phyloP scores from a whole-genome alignment of 352 stramenopile genomes.

The Globisporangium nodosum region DNA sequence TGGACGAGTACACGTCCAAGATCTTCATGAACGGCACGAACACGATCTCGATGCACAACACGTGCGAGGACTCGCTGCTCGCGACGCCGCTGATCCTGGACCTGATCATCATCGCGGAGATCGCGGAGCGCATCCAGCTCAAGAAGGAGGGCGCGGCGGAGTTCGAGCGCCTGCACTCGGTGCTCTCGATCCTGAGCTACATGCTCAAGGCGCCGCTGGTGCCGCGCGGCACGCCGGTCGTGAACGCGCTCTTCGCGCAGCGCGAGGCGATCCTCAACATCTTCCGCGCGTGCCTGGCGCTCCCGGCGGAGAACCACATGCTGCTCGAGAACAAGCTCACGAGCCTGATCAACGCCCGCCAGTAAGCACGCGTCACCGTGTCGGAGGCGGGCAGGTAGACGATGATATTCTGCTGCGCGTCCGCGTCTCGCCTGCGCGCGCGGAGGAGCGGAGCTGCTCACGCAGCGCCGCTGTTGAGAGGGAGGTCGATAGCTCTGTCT shows the following conservation, averaged over 20 bases:
- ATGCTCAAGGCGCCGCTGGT: constrained; percentile 99
- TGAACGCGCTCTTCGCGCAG: constrained; percentile 99
- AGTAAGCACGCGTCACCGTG: constrained; percentile 21
- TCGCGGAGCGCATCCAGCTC: constrained; percentile 95
- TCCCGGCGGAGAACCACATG: constrained; percentile 98
- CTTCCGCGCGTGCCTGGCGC: constrained; percentile 96
- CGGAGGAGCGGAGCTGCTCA: too few relatives aligned
- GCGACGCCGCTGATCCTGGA: constrained; percentile 98
- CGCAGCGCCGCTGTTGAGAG: too few relatives aligned
- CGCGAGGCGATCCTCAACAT: constrained; percentile 98
- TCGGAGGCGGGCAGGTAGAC: not conserved
- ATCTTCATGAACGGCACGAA: constrained; percentile 99
- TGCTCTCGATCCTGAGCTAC: constrained; percentile 97
- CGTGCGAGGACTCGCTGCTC: constrained; percentile 98
- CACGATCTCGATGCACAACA: constrained; percentile 99
- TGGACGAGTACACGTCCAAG: constrained; percentile 99
- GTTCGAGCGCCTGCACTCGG: constrained; percentile 96
- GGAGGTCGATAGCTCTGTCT: too few relatives aligned
- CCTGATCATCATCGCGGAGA: constrained; percentile 96
- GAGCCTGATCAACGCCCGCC: constrained; percentile 67
- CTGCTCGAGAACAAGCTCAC: constrained; percentile 94
- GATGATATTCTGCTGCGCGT: not conserved
- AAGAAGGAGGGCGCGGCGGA: constrained; percentile 86
- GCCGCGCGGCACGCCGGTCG: constrained; percentile 96
- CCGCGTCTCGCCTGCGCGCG: too few relatives aligned